These are phyloP conservation scores for Tagetes erecta DNA, from an alignment of 129 eudicot genomes.

Conservation along the genomic window DNA sequence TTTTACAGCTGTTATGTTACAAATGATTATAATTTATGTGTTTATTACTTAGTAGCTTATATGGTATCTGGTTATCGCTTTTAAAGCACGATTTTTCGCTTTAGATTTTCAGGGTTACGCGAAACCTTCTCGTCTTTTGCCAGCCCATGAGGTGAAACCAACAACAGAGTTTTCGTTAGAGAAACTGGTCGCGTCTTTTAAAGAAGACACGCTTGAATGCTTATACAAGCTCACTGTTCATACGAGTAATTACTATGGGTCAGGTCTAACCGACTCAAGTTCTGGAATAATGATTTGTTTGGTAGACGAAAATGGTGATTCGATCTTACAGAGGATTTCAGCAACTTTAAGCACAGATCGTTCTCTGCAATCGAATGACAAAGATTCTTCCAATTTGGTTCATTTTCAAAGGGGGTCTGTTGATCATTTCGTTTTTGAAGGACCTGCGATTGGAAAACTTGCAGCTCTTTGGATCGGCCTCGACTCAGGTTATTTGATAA, in stretches of 20 bases:
- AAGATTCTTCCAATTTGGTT: slow-evolving; percentile 31
- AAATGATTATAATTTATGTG: background rate
- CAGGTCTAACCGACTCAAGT: slow-evolving; percentile 62
- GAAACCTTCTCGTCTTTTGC: slow-evolving; percentile 74
- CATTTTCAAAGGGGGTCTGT: slow-evolving; percentile 60
- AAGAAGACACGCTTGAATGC: slow-evolving; percentile 39
- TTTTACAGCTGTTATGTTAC: background rate
- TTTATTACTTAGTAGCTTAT: background rate
- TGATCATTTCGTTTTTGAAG: slow-evolving; percentile 74
- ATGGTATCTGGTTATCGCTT: background rate
- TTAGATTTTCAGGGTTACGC: slow-evolving; percentile 90
- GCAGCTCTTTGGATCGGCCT: slow-evolving; percentile 81
- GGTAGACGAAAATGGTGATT: slow-evolving; percentile 77
- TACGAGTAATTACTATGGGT: slow-evolving; percentile 72
- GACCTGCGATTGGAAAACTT: slow-evolving; percentile 64
- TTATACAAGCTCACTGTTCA: slow-evolving; percentile 61
- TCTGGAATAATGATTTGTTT: slow-evolving; percentile 71
- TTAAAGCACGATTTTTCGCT: slow-evolving; percentile 6
- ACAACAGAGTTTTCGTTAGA: slow-evolving; percentile 44
- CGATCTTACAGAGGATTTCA: slow-evolving; percentile 74
- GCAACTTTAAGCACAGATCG: slow-evolving; percentile 36
- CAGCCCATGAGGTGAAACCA: slow-evolving; percentile 54
- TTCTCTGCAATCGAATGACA: slow-evolving; percentile 29
- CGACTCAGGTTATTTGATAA: slow-evolving; percentile 66
- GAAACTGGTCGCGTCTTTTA: slow-evolving; percentile 33